Evolutionary conservation across 2,329 filamentous ascomycete genomes (phyloP).

Genomic region (Monilinia fructicola): DNA sequence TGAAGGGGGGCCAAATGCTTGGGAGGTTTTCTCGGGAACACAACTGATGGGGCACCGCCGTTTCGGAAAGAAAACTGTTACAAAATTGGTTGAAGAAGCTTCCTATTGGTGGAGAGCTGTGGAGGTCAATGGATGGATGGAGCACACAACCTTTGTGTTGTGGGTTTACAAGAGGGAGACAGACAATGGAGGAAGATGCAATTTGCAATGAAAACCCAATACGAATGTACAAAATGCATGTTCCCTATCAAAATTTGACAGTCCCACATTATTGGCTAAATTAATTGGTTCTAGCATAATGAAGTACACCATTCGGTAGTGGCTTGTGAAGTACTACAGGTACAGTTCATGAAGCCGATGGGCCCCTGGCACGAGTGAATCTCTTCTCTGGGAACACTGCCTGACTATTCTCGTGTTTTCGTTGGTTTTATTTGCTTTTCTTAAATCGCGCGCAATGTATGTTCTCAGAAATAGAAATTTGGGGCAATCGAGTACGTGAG

Average conservation of each 20-base stretch:
- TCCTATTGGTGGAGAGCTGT: background rate
- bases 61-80: background rate
- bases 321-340: background rate
- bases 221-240: constrained; percentile 10
- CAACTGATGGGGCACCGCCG: background rate
- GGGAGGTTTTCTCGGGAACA: background rate
- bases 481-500: background rate
- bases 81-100: background rate
- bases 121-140: background rate
- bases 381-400: background rate
- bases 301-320: background rate
- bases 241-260: background rate
- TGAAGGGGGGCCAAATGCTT: background rate
- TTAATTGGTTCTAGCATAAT: background rate
- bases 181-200: background rate
- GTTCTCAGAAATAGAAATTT: background rate
- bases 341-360: background rate
- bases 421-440: background rate
- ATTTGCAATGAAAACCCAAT: constrained; percentile 1
- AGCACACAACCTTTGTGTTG: background rate
- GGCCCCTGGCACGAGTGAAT: background rate
- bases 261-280: background rate
- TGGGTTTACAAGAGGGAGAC: background rate
- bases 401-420: background rate
- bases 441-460: background rate